Evolutionary conservation across 2,329 filamentous ascomycete species (phyloP), one percentile per base, ranked within the genome.

Genomic region (Aspergillus hortae): DNA sequence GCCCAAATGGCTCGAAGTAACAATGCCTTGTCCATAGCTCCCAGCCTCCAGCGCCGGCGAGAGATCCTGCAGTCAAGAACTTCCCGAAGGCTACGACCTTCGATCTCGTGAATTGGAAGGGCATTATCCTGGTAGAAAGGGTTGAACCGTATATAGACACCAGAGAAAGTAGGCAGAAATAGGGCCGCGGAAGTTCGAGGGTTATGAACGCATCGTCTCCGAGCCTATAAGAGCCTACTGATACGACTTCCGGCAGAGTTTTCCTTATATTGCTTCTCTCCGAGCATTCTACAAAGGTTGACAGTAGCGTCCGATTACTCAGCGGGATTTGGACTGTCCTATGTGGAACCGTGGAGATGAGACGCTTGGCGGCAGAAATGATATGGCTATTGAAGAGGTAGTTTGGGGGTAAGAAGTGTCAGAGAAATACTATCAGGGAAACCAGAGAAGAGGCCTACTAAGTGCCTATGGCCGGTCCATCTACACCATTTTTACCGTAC

Each of bases 1-100:
- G 46, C 6, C 46, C 46, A 17, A 48, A 48, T 2, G 46, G 46
- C 46, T 48, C 46, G 21, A 48, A 48, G 12, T 48, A 48, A 1
- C 35, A 48, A 12, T 42, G 6, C 1, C 33, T 6, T 3, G 35
- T 25, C 46, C 46, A 48, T 15, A 48, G 4, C 1, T 48, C 19
- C 46, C 46, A 41, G 46, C 1, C 25, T 23, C 17, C 6, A 19
- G 17, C n/a, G 3, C 45, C 9, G 11, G 45, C 19, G n/a, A 48
- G 6, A 38, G 35, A 38, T 17, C 7, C 35, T 38, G 35, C 12
- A 5, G 35, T 38, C 11, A 17, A 38, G 15, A 38, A 17, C 35
- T 38, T 38, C 11, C 12, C 12, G 12, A 38, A 38, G 35, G 35
- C 9, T 9, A 17, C 35, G 4, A 38, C 9, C 5, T 12, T 7